Percentiles rank a stretch among this genome's conserved stretches.
Evolutionary conservation across 768 basidiomycete species (phyloP).

Genomic region (Tubosaeta brunneosetosa): DNA sequence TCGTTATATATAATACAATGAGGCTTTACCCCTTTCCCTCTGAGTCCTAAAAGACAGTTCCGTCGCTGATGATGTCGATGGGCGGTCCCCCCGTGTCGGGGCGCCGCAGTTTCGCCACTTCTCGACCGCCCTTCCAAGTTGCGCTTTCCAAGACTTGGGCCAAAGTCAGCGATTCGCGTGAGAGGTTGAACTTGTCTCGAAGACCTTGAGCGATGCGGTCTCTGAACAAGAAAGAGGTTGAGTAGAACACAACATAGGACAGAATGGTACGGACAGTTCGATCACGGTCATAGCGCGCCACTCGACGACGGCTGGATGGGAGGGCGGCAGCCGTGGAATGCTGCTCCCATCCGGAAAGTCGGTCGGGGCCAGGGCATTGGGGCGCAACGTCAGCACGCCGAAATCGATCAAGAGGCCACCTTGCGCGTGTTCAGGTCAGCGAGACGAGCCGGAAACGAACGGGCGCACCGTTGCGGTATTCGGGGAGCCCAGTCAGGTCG

Average conservation of each 20-base stretch:
- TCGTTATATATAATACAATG: neutral
- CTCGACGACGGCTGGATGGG: slow-evolving; percentile 90
- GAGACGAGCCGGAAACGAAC: neutral
- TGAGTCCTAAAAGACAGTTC: slow-evolving; percentile 61
- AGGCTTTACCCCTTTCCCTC: neutral
- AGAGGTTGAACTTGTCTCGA: slow-evolving; percentile 51
- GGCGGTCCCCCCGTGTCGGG: slow-evolving; percentile 76
- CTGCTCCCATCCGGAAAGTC: slow-evolving; percentile 36
- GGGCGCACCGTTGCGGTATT: slow-evolving; percentile 79
- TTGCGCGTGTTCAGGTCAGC: slow-evolving; percentile 22
- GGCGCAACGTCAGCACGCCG: slow-evolving; percentile 69
- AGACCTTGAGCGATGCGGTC: slow-evolving; percentile 76
- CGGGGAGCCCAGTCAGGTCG: slow-evolving; percentile 88
- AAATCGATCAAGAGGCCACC: slow-evolving; percentile 87
- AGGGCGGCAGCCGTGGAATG: slow-evolving; percentile 63
- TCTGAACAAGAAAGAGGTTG: slow-evolving; percentile 33
- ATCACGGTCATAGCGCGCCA: slow-evolving; percentile 97
- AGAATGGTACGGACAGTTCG: slow-evolving; percentile 55
- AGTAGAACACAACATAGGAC: neutral
- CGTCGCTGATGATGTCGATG: slow-evolving; percentile 82
- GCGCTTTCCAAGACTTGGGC: slow-evolving; percentile 92
- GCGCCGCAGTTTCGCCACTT: slow-evolving; percentile 78
- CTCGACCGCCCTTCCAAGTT: slow-evolving; percentile 95
- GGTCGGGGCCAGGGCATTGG: slow-evolving; percentile 44
- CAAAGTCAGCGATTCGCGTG: slow-evolving; percentile 54